These are phyloP conservation scores for Cordyceps cateniannulata DNA, from an alignment of 2,329 filamentous ascomycete species.

Conservation along the genomic window DNA sequence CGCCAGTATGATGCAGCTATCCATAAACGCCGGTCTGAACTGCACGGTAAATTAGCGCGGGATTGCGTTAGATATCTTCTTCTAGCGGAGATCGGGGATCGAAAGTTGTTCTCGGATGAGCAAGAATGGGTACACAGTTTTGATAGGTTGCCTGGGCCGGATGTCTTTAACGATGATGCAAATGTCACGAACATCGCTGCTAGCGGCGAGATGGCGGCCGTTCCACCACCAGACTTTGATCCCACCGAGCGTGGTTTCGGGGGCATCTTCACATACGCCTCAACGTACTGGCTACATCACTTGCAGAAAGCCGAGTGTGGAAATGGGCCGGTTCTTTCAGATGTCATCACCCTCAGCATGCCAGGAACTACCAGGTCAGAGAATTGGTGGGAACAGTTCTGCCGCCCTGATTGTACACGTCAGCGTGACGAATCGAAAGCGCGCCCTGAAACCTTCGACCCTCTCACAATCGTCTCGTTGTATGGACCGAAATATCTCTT, in stretches of 20 bases:
- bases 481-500: slow-evolving; percentile 19
- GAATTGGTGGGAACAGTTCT: slow-evolving; percentile 28
- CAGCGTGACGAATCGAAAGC: slow-evolving; percentile 14
- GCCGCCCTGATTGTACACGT: slow-evolving; percentile 22
- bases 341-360: background rate
- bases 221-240: slow-evolving; percentile 18
- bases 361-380: background rate
- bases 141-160: background rate
- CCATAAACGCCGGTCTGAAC: background rate
- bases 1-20: background rate
- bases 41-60: slow-evolving; percentile 14
- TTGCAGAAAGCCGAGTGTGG: slow-evolving; percentile 17
- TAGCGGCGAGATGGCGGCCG: background rate
- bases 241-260: slow-evolving; percentile 19
- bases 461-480: slow-evolving; percentile 27
- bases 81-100: slow-evolving; percentile 21
- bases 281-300: slow-evolving; percentile 29
- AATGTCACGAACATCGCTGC: background rate
- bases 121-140: background rate
- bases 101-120: background rate
- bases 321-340: slow-evolving; percentile 7
- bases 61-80: slow-evolving; percentile 23
- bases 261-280: slow-evolving; percentile 27
- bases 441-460: slow-evolving; percentile 24
- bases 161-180: background rate